phyloP scores from a whole-genome alignment of 108 stramenopile genomes.

The Conticribra guillardii region DNA sequence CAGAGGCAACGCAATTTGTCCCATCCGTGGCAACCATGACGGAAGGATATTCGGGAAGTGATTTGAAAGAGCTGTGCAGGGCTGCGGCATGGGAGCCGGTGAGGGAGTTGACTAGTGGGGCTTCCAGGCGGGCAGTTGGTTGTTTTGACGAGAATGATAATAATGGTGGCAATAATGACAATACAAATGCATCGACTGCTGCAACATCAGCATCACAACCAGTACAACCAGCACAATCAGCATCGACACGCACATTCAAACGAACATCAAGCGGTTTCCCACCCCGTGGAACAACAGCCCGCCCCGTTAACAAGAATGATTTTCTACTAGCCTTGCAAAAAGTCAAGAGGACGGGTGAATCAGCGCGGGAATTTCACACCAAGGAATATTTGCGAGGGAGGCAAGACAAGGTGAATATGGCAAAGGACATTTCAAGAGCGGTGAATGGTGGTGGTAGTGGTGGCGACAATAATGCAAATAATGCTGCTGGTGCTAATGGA shows the following conservation, averaged over 20 bases:
- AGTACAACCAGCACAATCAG: no score
- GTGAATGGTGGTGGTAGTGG: not conserved
- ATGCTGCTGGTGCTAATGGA: not conserved
- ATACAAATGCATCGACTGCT: not conserved
- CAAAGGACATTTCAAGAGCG: slow-evolving; percentile 27
- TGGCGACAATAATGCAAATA: not conserved
- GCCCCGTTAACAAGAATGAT: slow-evolving; percentile 69
- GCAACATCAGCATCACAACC: not conserved
- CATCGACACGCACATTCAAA: slow-evolving; percentile 5
- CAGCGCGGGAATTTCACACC: slow-evolving; percentile 57
- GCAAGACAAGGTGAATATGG: slow-evolving; percentile 32
- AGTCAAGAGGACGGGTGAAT: slow-evolving; percentile 80
- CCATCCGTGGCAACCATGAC: slow-evolving; percentile 70
- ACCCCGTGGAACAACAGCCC: slow-evolving; percentile 50
- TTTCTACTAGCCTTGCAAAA: slow-evolving; percentile 69
- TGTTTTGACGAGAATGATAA: not conserved
- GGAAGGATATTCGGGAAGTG: slow-evolving; percentile 91
- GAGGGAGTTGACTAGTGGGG: slow-evolving; percentile 78
- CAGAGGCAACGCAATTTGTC: slow-evolving; percentile 53
- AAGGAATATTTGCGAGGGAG: slow-evolving; percentile 44
- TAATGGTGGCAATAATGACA: no score
- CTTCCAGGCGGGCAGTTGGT: slow-evolving; percentile 65
- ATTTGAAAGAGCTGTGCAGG: slow-evolving; percentile 94
- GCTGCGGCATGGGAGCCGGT: slow-evolving; percentile 91
- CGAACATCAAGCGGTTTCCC: slow-evolving; percentile 46